Evolutionary conservation across 805 yeast species (phyloP), one percentile per base, ranked within the genome.

Genomic region (Candida loeiensis): DNA sequence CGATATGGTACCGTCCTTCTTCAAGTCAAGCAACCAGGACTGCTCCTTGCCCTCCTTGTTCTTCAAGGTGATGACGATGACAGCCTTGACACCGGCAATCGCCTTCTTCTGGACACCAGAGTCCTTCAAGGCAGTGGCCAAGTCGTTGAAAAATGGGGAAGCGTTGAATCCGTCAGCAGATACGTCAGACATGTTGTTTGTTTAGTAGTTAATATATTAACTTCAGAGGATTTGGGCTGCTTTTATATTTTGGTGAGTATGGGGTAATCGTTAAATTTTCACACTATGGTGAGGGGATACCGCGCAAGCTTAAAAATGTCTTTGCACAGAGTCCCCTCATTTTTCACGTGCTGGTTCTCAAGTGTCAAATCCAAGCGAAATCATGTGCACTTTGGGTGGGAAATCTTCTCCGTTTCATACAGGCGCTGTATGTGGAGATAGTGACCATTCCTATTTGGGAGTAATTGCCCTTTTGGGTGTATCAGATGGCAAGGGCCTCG

Each of bases 21-120:
- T 82, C 47, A 82, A 74, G 56, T 85, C 90, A 43, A 85, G 66
- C 39, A 66, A 53, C 90, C 90, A 85, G 4, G 82, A 65, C 52
- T 73, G 74, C 39, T 73, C 69, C 57, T 78, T 70, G 45, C 79
- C 77, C 39, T 69, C 76, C 55, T 75, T 75, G 70, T 79, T 79
- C 64, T 76, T 78, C 53, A 85, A 71, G 49, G 82, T 79, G 61
- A 86, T 81, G 34, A 74, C 77, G 44, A 86, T 78, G 24, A 74
- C 63, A 24, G 86, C 80, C 53, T 78, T 74, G 54, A 85, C 80
- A 29, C 67, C 71, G 37, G 53, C 41, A 45, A 71, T 58, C 40
- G 74, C 73, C 55, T 66, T 60, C 52, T 63, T 59, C 45, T 54
- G 64, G 40, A 51, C 46, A 34, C 52, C 55, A 37, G 53, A 58